A percentile compares a stretch with the other conserved stretches of the same genome.
phyloP scores from a whole-genome alignment of 371 early-diverging fungal genomes.

The Furculomyces boomerangus region DNA sequence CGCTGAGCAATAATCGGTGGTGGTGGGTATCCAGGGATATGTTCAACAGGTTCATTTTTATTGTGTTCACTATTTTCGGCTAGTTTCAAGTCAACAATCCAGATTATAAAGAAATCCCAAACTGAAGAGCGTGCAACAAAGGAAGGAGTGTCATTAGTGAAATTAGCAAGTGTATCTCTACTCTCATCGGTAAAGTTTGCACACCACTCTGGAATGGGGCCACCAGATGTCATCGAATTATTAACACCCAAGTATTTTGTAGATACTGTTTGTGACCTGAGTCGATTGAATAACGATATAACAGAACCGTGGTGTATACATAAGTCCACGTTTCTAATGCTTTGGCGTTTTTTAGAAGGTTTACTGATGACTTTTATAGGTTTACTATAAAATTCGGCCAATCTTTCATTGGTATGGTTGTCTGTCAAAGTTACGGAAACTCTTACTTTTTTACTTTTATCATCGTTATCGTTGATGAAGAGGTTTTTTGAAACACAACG shows the following conservation, averaged over 20 bases:
- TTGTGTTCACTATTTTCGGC: constrained; percentile 6
- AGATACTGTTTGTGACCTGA: constrained; percentile 71
- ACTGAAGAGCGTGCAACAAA: constrained; percentile 58
- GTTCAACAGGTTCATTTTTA: constrained; percentile 13
- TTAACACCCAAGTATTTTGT: constrained; percentile 60
- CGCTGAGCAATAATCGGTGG: constrained; percentile 60
- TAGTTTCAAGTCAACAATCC: constrained; percentile 51
- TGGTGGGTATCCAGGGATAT: constrained; percentile 36
- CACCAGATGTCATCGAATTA: constrained; percentile 24
- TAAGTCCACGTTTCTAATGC: constrained; percentile 64
- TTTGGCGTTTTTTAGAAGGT: constrained; percentile 70
- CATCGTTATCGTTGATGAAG: constrained; percentile 67
- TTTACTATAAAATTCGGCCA: constrained; percentile 49
- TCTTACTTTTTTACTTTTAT: constrained; percentile 56
- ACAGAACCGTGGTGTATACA: constrained; percentile 71
- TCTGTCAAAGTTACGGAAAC: constrained; percentile 48
- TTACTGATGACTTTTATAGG: constrained; percentile 75
- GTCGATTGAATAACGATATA: constrained; percentile 64
- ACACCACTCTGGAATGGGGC: constrained; percentile 18
- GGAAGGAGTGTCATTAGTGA: constrained; percentile 25
- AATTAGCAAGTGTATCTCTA: not conserved
- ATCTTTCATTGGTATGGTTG: constrained; percentile 31
- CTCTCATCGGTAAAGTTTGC: constrained; percentile 7
- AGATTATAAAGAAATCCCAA: constrained; percentile 81
- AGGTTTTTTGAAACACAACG: constrained; percentile 66